Evolutionary conservation across 306 rosid genomes (phyloP).

Genomic region (Luffa aegyptiaca): DNA sequence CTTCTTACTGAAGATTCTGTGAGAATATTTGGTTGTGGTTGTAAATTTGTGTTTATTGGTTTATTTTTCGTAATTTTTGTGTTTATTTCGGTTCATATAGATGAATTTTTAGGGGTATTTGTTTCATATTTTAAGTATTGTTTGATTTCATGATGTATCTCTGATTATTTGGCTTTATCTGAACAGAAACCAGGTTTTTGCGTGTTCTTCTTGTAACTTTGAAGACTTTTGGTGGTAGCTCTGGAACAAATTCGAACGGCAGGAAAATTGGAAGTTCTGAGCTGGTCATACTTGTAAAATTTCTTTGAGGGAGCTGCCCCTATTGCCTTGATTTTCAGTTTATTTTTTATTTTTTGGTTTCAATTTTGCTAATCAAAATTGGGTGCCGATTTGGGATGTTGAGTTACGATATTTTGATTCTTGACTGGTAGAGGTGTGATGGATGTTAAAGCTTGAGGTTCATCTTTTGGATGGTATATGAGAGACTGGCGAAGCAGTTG

Average conservation of each 20-base stretch:
- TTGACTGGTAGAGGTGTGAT: slow-evolving; percentile 41
- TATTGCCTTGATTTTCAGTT: background rate
- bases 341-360: background rate
- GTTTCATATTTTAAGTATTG: background rate
- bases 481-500: background rate
- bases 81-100: background rate
- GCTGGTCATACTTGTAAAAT: background rate
- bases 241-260: background rate
- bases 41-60: background rate
- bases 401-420: slow-evolving; percentile 40
- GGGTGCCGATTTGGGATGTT: slow-evolving; percentile 25
- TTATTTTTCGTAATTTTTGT: background rate
- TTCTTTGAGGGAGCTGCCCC: slow-evolving; percentile 2
- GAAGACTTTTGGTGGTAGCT: background rate
- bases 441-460: slow-evolving; percentile 20
- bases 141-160: background rate
- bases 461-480: background rate
- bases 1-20: background rate
- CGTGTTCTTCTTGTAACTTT: background rate
- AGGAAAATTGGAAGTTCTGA: background rate
- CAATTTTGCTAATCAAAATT: background rate
- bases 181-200: background rate
- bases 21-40: background rate
- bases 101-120: background rate
- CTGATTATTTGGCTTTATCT: background rate